phyloP scores from a whole-genome alignment of 306 rosid genomes.

The Medicago ruthenica region DNA sequence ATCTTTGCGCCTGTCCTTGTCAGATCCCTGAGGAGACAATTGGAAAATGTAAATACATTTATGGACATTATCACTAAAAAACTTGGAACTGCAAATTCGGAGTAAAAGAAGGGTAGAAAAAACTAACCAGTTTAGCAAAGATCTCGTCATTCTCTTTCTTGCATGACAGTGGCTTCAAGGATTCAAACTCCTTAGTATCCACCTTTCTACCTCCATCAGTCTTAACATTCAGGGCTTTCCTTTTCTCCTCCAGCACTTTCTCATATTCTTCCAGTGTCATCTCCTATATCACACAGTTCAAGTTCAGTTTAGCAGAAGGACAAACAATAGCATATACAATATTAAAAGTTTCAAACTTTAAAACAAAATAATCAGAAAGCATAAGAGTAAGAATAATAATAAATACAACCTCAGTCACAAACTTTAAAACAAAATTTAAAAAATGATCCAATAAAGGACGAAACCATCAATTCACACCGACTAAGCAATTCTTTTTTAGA shows the following conservation, averaged over 20 bases:
- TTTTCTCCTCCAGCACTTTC: conserved; percentile 82
- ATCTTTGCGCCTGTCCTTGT: conserved; percentile 88
- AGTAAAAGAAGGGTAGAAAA: neutral
- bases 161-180: conserved; percentile 87
- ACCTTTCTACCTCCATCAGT: conserved; percentile 80
- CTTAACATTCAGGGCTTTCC: conserved; percentile 80
- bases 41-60: conserved; percentile 1
- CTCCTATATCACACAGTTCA: conserved; percentile 57
- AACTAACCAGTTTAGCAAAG: conserved; percentile 77
- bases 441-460: neutral
- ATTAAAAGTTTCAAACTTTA: neutral
- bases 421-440: neutral
- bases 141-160: conserved; percentile 80
- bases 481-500: neutral
- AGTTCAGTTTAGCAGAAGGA: conserved; percentile 20
- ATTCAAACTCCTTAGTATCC: conserved; percentile 75
- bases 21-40: conserved; percentile 69
- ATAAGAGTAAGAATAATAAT: too few species aligned
- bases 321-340: neutral
- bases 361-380: neutral
- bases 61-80: neutral
- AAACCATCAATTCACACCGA: neutral
- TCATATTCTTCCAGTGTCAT: conserved; percentile 98
- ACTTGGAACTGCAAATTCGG: neutral
- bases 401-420: neutral